A percentile compares a stretch with the other conserved stretches of the same genome.
phyloP scores from a whole-genome alignment of 495 filamentous ascomycete species.

The Alectoria sarmentosa region DNA sequence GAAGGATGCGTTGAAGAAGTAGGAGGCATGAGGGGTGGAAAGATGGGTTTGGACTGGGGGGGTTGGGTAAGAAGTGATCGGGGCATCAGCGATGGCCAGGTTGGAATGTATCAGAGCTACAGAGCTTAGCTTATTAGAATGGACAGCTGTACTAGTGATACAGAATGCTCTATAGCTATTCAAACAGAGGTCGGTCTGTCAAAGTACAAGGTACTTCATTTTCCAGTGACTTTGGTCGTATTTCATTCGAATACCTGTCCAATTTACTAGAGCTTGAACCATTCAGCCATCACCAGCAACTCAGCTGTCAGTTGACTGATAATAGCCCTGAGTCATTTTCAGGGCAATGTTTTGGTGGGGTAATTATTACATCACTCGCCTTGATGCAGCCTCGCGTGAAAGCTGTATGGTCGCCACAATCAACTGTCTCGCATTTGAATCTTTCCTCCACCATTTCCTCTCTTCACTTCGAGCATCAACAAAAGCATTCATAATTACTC shows the following conservation, averaged over 20 bases:
- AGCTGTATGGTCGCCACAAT: background rate
- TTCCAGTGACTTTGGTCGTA: too few species aligned
- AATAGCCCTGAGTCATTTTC: slow-evolving; percentile 11
- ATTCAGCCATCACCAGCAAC: background rate
- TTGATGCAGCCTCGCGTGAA: slow-evolving; percentile 16
- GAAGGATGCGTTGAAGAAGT: slow-evolving; percentile 42
- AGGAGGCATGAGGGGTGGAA: background rate
- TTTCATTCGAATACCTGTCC: background rate
- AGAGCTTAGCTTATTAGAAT: background rate
- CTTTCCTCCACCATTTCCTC: background rate
- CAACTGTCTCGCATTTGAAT: background rate
- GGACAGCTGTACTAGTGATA: background rate
- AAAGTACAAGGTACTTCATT: background rate
- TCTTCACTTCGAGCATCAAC: background rate
- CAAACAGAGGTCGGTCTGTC: background rate
- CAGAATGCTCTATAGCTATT: background rate
- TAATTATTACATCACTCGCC: slow-evolving; percentile 11
- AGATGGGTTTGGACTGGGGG: background rate
- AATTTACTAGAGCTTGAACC: background rate
- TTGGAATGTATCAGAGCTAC: background rate
- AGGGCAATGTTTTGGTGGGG: slow-evolving; percentile 15
- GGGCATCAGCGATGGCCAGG: background rate
- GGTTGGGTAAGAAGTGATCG: too few species aligned
- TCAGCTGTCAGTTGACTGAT: background rate
- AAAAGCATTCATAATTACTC: background rate